Percentiles rank a stretch among this genome's conserved stretches.
These are phyloP conservation scores for Keqinozyma sinolaborantium DNA, from an alignment of 1,139 yeast species.

Conservation along the genomic window DNA sequence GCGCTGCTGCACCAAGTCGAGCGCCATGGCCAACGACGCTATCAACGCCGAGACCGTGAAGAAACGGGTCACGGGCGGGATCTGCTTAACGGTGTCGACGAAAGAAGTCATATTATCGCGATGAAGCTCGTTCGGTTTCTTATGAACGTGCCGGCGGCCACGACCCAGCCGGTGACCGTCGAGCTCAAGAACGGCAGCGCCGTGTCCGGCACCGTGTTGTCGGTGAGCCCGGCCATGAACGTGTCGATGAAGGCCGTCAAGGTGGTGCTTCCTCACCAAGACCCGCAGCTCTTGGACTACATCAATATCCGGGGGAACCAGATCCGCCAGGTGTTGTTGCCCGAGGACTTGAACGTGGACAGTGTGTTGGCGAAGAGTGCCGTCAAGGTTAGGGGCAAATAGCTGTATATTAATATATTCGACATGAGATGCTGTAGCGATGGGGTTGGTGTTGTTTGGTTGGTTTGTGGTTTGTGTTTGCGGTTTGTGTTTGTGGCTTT, in stretches of 20 bases:
- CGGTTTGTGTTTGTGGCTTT: too few relatives aligned
- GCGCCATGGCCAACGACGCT: constrained; percentile 23
- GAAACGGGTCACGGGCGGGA: constrained; percentile 47
- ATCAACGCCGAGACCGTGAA: constrained; percentile 36
- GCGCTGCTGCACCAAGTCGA: constrained; percentile 12
- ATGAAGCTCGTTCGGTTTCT: constrained; percentile 63
- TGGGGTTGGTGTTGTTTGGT: too few relatives aligned
- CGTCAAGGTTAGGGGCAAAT: constrained; percentile 33
- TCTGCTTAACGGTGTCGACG: constrained; percentile 12
- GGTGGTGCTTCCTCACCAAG: constrained; percentile 68
- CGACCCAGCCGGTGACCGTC: constrained; percentile 84
- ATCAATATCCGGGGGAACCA: constrained; percentile 90
- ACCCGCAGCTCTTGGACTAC: constrained; percentile 70
- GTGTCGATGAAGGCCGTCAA: constrained; percentile 80
- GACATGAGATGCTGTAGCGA: too few relatives aligned
- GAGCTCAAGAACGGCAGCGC: constrained; percentile 83
- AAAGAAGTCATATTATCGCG: too few relatives aligned
- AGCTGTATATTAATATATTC: too few relatives aligned
- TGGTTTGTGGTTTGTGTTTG: too few relatives aligned
- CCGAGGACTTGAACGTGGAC: constrained; percentile 86
- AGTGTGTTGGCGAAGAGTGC: constrained; percentile 52
- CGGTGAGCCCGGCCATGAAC: constrained; percentile 93
- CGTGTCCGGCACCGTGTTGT: constrained; percentile 50
- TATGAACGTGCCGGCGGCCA: constrained; percentile 66
- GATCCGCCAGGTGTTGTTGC: constrained; percentile 78